Evolutionary conservation across 345 rosid species (phyloP).

Genomic region (Trapa incisa): DNA sequence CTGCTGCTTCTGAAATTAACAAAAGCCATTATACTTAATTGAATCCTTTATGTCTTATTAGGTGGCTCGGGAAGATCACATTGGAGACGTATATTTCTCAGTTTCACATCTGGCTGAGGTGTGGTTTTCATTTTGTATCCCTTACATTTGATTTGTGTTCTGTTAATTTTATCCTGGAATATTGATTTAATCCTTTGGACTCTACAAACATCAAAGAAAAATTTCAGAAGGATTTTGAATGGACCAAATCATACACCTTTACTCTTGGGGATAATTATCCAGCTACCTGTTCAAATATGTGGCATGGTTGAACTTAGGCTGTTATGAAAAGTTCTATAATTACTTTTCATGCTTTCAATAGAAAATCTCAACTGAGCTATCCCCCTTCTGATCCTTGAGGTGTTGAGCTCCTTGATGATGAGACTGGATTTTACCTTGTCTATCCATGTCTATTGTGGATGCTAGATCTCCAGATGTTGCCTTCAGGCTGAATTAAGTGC

Average conservation of each 20-base stretch:
- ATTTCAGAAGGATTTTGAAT: too few species aligned
- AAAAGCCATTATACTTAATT: constrained; percentile 9
- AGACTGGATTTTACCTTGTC: background rate
- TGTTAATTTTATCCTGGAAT: background rate
- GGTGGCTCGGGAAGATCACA: constrained; percentile 96
- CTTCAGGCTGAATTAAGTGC: background rate
- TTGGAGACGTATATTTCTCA: constrained; percentile 94
- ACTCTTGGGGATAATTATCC: background rate
- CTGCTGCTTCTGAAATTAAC: background rate
- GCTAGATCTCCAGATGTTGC: background rate
- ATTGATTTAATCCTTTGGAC: background rate
- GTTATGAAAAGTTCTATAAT: background rate
- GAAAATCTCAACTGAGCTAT: background rate
- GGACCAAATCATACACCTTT: too few species aligned
- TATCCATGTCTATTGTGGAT: background rate
- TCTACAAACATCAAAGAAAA: too few species aligned
- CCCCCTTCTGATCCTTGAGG: background rate
- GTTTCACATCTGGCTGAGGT: constrained; percentile 98
- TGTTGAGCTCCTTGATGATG: background rate
- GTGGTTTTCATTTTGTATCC: background rate
- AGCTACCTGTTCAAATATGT: background rate
- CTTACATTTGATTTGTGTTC: background rate
- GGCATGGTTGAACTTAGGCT: background rate
- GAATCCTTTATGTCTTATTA: constrained; percentile 15
- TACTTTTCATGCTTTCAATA: background rate